phyloP scores from a whole-genome alignment of 2,329 filamentous ascomycete genomes.

The Trichoderma breve region DNA sequence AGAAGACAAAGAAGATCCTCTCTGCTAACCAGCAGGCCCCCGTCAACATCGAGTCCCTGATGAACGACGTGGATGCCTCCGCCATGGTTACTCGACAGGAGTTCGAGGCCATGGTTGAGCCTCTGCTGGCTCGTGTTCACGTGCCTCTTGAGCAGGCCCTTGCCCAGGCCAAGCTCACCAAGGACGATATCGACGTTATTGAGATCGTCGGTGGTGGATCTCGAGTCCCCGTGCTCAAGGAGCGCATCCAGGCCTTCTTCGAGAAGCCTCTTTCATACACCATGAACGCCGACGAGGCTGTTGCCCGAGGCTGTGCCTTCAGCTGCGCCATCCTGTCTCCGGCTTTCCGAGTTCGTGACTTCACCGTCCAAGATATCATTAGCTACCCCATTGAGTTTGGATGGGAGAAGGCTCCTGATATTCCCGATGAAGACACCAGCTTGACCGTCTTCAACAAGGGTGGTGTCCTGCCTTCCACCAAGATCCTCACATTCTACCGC shows the following conservation, averaged over 20 bases:
- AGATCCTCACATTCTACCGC: slow-evolving; percentile 98
- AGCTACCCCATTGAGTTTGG: slow-evolving; percentile 98
- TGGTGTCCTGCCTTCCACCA: slow-evolving; percentile 95
- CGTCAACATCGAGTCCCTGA: slow-evolving; percentile 94
- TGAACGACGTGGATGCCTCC: slow-evolving; percentile 94
- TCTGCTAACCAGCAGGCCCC: slow-evolving; percentile 92
- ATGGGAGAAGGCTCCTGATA: slow-evolving; percentile 98
- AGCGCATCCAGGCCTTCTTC: slow-evolving; percentile 85
- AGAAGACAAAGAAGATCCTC: slow-evolving; percentile 98
- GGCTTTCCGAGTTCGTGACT: slow-evolving; percentile 97
- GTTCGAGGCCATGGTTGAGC: slow-evolving; percentile 85
- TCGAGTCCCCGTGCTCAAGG: slow-evolving; percentile 90
- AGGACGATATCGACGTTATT: slow-evolving; percentile 88
- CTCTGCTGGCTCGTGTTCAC: slow-evolving; percentile 71
- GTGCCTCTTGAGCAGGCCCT: slow-evolving; percentile 85
- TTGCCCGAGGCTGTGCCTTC: slow-evolving; percentile 94
- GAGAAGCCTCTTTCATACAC: slow-evolving; percentile 92
- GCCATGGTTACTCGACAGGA: slow-evolving; percentile 91
- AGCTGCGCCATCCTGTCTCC: slow-evolving; percentile 96
- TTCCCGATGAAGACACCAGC: slow-evolving; percentile 96
- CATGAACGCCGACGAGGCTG: slow-evolving; percentile 95
- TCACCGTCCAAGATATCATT: slow-evolving; percentile 94
- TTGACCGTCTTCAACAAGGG: slow-evolving; percentile 97
- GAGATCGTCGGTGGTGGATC: slow-evolving; percentile 95
- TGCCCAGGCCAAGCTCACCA: slow-evolving; percentile 85